Conservation (phyloP, 345 rosid genomes). For the Ceriops decandra region DNA sequence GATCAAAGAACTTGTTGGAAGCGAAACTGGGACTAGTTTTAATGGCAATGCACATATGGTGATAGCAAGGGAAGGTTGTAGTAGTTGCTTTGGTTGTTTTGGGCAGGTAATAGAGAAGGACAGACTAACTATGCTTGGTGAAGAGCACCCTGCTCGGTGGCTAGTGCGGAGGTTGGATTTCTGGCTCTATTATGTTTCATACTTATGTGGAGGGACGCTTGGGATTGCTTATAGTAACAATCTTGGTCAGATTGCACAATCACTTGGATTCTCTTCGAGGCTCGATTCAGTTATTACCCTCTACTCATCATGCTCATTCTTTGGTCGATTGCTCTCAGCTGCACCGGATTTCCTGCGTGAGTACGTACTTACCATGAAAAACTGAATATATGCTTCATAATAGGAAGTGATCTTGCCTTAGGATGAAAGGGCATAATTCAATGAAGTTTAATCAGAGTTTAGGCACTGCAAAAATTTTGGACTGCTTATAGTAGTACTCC, state of each 20-base stretch:
- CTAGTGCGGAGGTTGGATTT: constrained; percentile 61
- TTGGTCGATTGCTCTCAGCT: constrained; percentile 75
- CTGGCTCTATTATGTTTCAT: constrained; percentile 70
- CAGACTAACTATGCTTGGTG: constrained; percentile 53
- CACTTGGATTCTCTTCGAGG: constrained; percentile 46
- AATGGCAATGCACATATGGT: not conserved
- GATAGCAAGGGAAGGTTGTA: not conserved
- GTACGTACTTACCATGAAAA: constrained; percentile 39
- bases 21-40: not conserved
- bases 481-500: not conserved
- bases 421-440: not conserved
- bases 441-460: too few species aligned
- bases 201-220: constrained; percentile 74
- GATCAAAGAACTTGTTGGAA: constrained; percentile 40
- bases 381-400: not conserved
- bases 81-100: constrained; percentile 17
- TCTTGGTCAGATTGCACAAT: constrained; percentile 76
- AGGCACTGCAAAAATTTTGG: not conserved
- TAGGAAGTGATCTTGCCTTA: not conserved
- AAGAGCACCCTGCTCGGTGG: constrained; percentile 56
- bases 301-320: constrained; percentile 78
- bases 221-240: constrained; percentile 86
- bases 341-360: constrained; percentile 69
- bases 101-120: constrained; percentile 40
- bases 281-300: constrained; percentile 50